Percentiles rank a stretch among this genome's conserved stretches.
Evolutionary conservation across 129 eudicot species (phyloP).

Genomic region (Chrysanthemum makinoi): DNA sequence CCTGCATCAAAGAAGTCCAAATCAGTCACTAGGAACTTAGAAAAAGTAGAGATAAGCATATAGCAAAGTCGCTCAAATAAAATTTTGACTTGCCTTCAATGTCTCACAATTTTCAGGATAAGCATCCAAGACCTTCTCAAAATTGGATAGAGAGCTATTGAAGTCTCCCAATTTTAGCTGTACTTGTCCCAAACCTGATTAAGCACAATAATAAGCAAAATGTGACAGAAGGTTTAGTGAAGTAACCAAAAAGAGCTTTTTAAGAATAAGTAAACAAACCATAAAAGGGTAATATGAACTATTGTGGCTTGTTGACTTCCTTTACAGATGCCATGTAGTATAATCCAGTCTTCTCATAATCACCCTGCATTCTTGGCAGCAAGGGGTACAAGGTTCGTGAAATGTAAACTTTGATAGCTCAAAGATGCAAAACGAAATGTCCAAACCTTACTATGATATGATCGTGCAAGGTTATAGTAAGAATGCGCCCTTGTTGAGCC

Average conservation of each 20-base stretch:
- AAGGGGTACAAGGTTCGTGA: slow-evolving; percentile 7
- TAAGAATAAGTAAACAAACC: slow-evolving; percentile 47
- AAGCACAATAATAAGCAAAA: slow-evolving; percentile 4
- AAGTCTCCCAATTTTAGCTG: slow-evolving; percentile 84
- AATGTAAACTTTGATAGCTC: slow-evolving; percentile 3
- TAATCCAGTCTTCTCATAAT: slow-evolving; percentile 90
- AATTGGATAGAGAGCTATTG: slow-evolving; percentile 75
- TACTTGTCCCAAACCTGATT: slow-evolving; percentile 87
- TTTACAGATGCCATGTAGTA: slow-evolving; percentile 98
- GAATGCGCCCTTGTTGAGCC: slow-evolving; percentile 95
- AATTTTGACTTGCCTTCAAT: no score
- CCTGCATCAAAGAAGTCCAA: no score
- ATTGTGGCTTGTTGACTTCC: slow-evolving; percentile 79
- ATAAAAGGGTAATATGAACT: slow-evolving; percentile 89
- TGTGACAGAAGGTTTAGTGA: not conserved
- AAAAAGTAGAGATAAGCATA: no score
- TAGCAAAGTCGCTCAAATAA: no score
- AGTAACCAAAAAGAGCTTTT: slow-evolving; percentile 8
- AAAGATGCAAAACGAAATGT: not conserved
- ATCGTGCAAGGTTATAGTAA: no score
- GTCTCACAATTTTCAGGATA: no score
- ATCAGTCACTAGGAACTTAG: no score
- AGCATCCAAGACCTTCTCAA: slow-evolving; percentile 35
- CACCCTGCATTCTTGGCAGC: slow-evolving; percentile 58
- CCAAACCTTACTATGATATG: slow-evolving; percentile 94